Evolutionary conservation across 2,329 filamentous ascomycete species (phyloP), one percentile per base, ranked within the genome.

Genomic region (Fusarium nisikadoi): DNA sequence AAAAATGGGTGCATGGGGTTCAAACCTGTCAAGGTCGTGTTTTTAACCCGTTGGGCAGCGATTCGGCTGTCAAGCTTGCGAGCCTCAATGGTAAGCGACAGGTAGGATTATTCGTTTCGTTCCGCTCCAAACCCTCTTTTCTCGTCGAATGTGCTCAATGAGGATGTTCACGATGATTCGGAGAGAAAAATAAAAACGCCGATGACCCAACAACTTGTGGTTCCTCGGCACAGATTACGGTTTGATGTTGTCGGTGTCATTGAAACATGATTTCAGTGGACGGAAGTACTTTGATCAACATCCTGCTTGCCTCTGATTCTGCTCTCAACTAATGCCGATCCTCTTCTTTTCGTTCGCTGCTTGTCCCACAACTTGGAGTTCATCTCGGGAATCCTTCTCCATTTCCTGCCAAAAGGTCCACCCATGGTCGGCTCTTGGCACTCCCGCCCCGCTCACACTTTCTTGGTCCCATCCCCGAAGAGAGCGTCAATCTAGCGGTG

Each of bases 401-500:
- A 43, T 49, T 71, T 60, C 35, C 38, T 56, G 41, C 62, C 55
- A 39, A 42, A 25, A 38, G 52, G 53, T 53, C 74, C 71, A 64
- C 70, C 61, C 43, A 17, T 62, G 55, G 43, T 68, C 49, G 63
- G 29, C 42, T 64, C 70, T 74, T 74, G 72, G 72, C 74, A 54
- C 65, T 58, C 8, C 50, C 55, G 68, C 73, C 74, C 75, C 73
- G 70, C 73, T 54, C 70, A 70, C 63, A 70, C 65, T 52, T 52
- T 56, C 50, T 57, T 67, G 54, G 55, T 52, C 45, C 25, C 36
- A 43, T 39, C 52, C 71, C 49, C 71, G 75, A 61, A 53, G 47
- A 60, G 50, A 63, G 74, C 58, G 68, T 70, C 75, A 77, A 73
- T 77, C 62, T 77, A 64, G 75, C 75, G 75, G 75, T 77, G 75